Base-by-base conservation (phyloP, 345 rosid species). In the Hypericum perforatum region DNA sequence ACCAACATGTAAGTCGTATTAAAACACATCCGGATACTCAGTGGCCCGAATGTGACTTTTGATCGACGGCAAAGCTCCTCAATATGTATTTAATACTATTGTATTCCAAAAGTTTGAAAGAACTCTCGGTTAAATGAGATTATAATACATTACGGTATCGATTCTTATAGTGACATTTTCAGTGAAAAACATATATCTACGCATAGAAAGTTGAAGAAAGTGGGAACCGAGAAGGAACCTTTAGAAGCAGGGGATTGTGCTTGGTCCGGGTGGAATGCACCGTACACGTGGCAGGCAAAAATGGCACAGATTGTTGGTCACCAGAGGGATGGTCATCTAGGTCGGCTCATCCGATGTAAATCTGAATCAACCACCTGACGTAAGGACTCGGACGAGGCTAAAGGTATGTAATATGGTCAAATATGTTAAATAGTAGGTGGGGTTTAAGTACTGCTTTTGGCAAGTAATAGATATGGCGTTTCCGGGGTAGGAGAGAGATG, bases 241-340 rank as follows among this genome's bases (percentile, higher is more conserved):
- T 91, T 77, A 76, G 79, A 66, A 87, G 88, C 70, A 78, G 84
- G 59, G 98, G 98, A 11, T 62, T 91, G 39, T 87, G 98, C 59
- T 70, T 91, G 47, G 95, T 83, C 41, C 95, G 95, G 0, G 64
- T 79, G 58, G 85, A 76, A 0, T 79, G 71, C 63, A 78, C 88
- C 53, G 54, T 68, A 36, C 86, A 77, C 64, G 84, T 82, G 69
- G 84, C 67, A 5, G 74, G 62, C 52, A 69, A 66, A 58, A 87
- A 82, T 57, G 96, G 98, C 11, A 95, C 95, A 9, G 95, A 91
- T 81, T 80, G 75, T 62, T 91, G 96, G 95, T 81, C 92, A 48
- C 89, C 96, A 16, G 14, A 11, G 79, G 80, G 5, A 76, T 47
- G 72, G 69, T 64, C 40, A 71, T 57, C 55, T 56, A 73, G 52